Conservation (phyloP, 192 early-diverging fungal species). For the Oehlia diaphana region DNA sequence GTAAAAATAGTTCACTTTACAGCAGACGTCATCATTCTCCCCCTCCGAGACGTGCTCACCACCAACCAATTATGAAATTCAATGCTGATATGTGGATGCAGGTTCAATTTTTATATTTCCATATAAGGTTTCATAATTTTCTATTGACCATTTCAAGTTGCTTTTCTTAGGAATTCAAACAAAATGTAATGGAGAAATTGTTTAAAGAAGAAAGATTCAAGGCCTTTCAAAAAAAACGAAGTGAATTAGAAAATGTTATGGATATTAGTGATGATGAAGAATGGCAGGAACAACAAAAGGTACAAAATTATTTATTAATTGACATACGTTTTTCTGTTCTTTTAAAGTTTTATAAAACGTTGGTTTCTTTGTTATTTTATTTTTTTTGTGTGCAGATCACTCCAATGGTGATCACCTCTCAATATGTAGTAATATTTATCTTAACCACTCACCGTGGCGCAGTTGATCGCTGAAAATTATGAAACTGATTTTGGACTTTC, state of each 20-base stretch:
- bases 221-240: slow-evolving; percentile 31
- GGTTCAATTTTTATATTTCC: slow-evolving; percentile 19
- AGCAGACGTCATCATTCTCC: slow-evolving; percentile 22
- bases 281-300: slow-evolving; percentile 30
- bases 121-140: neutral
- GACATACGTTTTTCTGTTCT: neutral
- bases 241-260: slow-evolving; percentile 22
- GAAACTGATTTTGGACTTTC: neutral
- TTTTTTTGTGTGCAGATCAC: neutral
- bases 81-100: slow-evolving; percentile 33
- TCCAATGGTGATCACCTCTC: neutral
- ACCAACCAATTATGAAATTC: slow-evolving; percentile 34
- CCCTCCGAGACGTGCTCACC: slow-evolving; percentile 30
- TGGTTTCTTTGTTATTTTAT: too few species aligned
- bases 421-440: neutral
- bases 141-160: neutral
- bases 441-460: neutral
- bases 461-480: neutral
- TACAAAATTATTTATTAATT: neutral
- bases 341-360: neutral
- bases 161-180: slow-evolving; percentile 26
- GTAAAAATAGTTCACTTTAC: slow-evolving; percentile 1
- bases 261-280: slow-evolving; percentile 32
- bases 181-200: slow-evolving; percentile 26
- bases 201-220: slow-evolving; percentile 35